A percentile compares a stretch with the other conserved stretches of the same genome.
Evolutionary conservation across 768 basidiomycete species (phyloP).

Genomic region (Lyophyllum decastes): DNA sequence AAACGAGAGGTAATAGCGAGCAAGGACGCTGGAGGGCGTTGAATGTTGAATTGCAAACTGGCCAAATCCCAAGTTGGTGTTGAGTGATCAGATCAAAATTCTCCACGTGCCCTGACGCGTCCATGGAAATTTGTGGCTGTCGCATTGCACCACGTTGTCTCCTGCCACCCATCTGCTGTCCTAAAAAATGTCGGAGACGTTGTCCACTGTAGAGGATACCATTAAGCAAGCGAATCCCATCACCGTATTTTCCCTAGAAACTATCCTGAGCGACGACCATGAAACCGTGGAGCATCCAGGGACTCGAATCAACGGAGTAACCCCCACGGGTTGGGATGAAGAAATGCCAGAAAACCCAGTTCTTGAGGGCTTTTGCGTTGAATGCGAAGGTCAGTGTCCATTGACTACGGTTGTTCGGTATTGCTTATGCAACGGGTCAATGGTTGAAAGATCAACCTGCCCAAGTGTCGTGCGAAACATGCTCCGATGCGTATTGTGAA

Average conservation of each 20-base stretch:
- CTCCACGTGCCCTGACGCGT: conserved; percentile 17
- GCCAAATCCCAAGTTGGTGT: not conserved
- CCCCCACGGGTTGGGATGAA: conserved; percentile 67
- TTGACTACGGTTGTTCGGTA: not conserved
- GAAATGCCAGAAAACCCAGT: conserved; percentile 49
- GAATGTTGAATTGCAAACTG: not conserved
- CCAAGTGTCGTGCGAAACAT: conserved; percentile 70
- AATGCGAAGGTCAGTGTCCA: conserved; percentile 75
- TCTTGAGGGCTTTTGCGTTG: conserved; percentile 72
- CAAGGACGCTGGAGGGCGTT: too few species aligned
- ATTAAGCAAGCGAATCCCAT: conserved; percentile 8
- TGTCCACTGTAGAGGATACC: conserved; percentile 3
- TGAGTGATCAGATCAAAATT: not conserved
- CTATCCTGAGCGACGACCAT: conserved; percentile 67
- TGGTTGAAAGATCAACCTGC: conserved; percentile 74
- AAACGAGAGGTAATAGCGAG: too few species aligned
- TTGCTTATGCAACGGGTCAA: conserved; percentile 3
- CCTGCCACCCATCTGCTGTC: not conserved
- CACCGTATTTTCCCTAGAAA: conserved; percentile 59
- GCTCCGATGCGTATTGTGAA: conserved; percentile 75
- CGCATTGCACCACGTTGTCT: conserved; percentile 7
- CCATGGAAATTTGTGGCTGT: conserved; percentile 1
- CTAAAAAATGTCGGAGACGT: conserved; percentile 8
- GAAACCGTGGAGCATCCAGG: conserved; percentile 62
- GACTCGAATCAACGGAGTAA: conserved; percentile 24